Evolutionary conservation across 2,329 filamentous ascomycete genomes (phyloP).

Genomic region (Trichoderma semiorbis): DNA sequence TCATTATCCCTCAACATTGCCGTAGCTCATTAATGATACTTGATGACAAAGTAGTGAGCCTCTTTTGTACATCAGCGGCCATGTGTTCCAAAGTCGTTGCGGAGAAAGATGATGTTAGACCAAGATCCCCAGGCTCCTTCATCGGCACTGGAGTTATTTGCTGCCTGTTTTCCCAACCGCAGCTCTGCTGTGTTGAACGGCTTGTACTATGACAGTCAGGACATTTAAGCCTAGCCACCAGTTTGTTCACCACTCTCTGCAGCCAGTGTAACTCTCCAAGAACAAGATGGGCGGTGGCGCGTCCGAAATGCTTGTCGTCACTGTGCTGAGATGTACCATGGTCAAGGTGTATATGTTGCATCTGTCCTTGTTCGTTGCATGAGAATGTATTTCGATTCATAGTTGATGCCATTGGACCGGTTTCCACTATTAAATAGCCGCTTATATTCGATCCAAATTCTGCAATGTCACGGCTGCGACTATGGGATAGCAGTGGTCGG

Average conservation of each 20-base stretch:
- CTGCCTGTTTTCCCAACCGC: neutral
- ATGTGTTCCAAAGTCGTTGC: neutral
- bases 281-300: neutral
- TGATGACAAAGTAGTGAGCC: neutral
- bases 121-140: neutral
- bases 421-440: neutral
- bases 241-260: neutral
- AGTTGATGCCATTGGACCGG: neutral
- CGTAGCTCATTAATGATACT: neutral
- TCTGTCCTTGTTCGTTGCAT: too few species aligned
- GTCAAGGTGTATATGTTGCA: neutral
- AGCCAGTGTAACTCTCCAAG: neutral
- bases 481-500: accelerated
- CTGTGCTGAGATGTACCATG: neutral
- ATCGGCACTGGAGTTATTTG: neutral
- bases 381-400: neutral
- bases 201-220: neutral
- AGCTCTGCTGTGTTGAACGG: neutral
- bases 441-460: neutral
- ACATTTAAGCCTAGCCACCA: neutral
- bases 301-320: neutral
- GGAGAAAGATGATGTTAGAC: neutral
- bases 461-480: accelerated
- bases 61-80: neutral
- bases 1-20: neutral